A percentile compares a stretch with the other conserved stretches of the same genome.
Evolutionary conservation across 345 rosid species (phyloP).

Genomic region (Psidium friedrichsthalianum): DNA sequence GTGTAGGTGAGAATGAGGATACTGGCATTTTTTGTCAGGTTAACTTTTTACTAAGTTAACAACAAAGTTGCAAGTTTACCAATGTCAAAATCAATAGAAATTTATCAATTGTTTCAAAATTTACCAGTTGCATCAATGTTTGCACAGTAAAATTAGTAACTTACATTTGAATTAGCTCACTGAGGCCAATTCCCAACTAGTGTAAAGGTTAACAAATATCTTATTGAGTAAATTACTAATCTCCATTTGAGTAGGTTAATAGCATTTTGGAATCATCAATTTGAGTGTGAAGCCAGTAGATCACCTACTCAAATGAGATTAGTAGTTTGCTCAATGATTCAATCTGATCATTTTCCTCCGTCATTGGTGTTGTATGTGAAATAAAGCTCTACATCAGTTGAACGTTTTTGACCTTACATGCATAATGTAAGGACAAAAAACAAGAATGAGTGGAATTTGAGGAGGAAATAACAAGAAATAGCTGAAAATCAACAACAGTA

Average conservation of each 20-base stretch:
- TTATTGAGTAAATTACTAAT: not conserved
- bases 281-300: not conserved
- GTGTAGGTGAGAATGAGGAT: not conserved
- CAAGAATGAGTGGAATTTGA: not conserved
- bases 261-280: not conserved
- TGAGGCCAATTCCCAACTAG: not conserved
- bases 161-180: not conserved
- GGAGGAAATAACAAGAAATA: not conserved
- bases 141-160: not conserved
- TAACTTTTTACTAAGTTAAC: not conserved
- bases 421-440: not conserved
- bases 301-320: not conserved
- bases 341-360: not conserved
- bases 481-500: not conserved
- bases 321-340: not conserved
- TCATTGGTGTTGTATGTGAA: not conserved
- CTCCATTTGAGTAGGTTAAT: not conserved
- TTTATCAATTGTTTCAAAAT: not conserved
- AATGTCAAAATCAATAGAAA: not conserved
- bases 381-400: not conserved
- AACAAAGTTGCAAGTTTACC: not conserved
- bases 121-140: not conserved
- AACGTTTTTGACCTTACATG: not conserved
- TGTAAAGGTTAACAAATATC: not conserved
- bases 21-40: not conserved